Evolutionary conservation across 768 basidiomycete species (phyloP), one percentile per base, ranked within the genome.

Genomic region (Dictyophora rubrovolvata): DNA sequence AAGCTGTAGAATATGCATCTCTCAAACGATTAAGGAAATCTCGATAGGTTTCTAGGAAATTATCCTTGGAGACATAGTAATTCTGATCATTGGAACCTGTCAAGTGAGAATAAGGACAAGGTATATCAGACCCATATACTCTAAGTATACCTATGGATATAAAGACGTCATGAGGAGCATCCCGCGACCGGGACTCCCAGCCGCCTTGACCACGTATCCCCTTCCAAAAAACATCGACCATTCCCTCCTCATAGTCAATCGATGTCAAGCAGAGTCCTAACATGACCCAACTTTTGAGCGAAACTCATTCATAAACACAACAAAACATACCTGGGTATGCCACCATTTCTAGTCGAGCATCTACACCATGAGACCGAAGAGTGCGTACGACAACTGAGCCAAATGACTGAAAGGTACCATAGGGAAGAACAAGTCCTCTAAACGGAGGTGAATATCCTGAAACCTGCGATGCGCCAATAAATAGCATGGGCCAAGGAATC

Each of bases 291-390:
- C 5, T 3, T 54, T 28, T 22, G 2, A 33, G 5, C 3, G 28
- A 54, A 20, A 20, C 21, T 36, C n/a, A 11, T 33, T 9, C n/a
- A 37, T 23, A 23, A 17, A 53, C 33, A 28, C 18, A 53, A n/a
- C 17, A 14, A 20, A 14, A 8, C 54, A 33, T 49, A 56, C 55
- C 55, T 0, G 55, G 55, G 48, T 56, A 56, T 6, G 55, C 55
- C 22, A 56, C 48, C 55, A 56, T 56, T n/a, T 56, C 55, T n/a
- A 56, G 33, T 46, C 55, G 37, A 17, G 21, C 55, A 56, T 56
- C 55, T 9, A 48, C 6, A 3, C 55, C 55, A 21, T 47, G 42
- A 10, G 55, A 36, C 5, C 55, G 55, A 20, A 56, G 34, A 22
- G 22, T 56, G 17, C 55, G 55, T 7, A 48, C 46, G 16, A 33